Evolutionary conservation across 192 early-diverging fungal genomes (phyloP), one percentile per base, ranked within the genome.

Genomic region (Rhizophagus clarus): DNA sequence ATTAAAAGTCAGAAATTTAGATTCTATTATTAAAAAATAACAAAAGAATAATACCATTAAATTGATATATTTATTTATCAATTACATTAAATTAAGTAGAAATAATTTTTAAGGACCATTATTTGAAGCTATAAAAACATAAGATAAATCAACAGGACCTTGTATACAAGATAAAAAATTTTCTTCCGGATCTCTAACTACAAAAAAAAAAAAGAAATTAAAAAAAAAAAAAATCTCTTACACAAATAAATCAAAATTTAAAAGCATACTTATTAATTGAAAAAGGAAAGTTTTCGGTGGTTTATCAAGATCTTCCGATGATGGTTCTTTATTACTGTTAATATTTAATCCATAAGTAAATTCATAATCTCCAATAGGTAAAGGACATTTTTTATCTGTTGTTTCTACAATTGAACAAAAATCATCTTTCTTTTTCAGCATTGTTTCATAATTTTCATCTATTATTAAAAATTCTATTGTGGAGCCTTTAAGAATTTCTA

Each of bases 1-100:
- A 32, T 74, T 89, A 26, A 83, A 85, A 69, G 81, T 80, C 14
- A 83, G 80, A 70, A 84, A 82, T 31, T 83, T 89, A 71, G 87
- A 89, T 75, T 83, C 86, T n/a, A 82, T 89, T 37, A 75, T 75
- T 37, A 17, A 34, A 32, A 4, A 34, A 34, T 34, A 34, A 4
- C 5, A 34, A 34, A 5, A 34, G 5, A 34, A 34, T 34, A 34
- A 34, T 34, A 0, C 3, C 5, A 34, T 34, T 34, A 42, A 42
- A 42, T 8, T 42, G 40, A 42, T 12, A 45, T 45, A 45, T 45
- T 11, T 37, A 37, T 37, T 3, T 45, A 11, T 45, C 9, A 12
- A 45, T 45, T 40, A 40, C 37, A 40, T 40, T 40, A 45, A 37
- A 12, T 45, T 22, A 69, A 69, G 4, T 24, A 17, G 12, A 51